These are phyloP conservation scores for Fusarium metavorans DNA, from an alignment of 2,329 filamentous ascomycete genomes.

Conservation along the genomic window DNA sequence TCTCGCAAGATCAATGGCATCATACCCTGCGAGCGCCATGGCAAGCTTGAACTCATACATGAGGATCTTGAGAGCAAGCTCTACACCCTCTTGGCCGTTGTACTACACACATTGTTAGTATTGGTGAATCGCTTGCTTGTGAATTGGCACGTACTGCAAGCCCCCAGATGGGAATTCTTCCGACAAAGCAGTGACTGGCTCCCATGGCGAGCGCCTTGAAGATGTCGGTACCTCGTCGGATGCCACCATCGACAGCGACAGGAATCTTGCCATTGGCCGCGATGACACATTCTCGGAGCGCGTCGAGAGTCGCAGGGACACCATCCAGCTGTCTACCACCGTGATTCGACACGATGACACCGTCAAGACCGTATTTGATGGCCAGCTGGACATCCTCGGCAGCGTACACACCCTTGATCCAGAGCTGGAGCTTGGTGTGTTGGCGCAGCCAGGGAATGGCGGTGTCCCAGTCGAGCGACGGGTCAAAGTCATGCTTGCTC, in stretches of 20 bases:
- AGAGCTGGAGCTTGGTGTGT: constrained; percentile 57
- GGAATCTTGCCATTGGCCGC: constrained; percentile 68
- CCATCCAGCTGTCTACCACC: constrained; percentile 50
- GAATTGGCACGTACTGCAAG: constrained; percentile 37
- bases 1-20: background rate
- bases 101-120: constrained; percentile 28
- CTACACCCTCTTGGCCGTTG: constrained; percentile 45
- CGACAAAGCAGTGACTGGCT: constrained; percentile 38
- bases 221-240: constrained; percentile 48
- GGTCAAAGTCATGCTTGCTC: constrained; percentile 34
- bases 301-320: constrained; percentile 66
- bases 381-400: constrained; percentile 48
- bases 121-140: too few relatives aligned
- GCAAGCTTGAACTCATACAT: constrained; percentile 42
- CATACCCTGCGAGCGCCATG: constrained; percentile 42
- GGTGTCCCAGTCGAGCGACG: constrained; percentile 67
- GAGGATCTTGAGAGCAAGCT: constrained; percentile 52
- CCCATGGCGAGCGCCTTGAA: constrained; percentile 50
- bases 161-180: constrained; percentile 53
- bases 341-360: constrained; percentile 44
- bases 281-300: constrained; percentile 71
- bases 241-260: constrained; percentile 59
- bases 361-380: constrained; percentile 46
- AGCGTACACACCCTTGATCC: constrained; percentile 50
- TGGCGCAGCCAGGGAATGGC: constrained; percentile 73